These are phyloP conservation scores for Neocatenulostroma microsporum DNA, from an alignment of 2,329 filamentous ascomycete genomes.

Conservation along the genomic window DNA sequence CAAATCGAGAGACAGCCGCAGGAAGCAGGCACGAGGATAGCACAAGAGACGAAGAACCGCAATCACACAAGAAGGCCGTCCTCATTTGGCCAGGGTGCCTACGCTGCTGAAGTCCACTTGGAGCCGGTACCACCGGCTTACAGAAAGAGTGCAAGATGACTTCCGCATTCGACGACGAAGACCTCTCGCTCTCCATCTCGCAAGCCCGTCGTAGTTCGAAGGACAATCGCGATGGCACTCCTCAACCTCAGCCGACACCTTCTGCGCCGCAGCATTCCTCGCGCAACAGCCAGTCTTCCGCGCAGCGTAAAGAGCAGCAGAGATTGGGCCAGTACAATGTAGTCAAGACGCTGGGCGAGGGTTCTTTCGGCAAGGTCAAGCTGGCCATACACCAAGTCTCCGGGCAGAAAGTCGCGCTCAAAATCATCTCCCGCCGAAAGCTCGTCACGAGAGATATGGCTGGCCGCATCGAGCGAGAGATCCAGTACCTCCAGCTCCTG, in stretches of 20 bases:
- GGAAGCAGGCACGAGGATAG: too few species aligned
- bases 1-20: too few species aligned
- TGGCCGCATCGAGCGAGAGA: constrained; percentile 92
- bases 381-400: constrained; percentile 87
- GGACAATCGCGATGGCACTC: constrained; percentile 21
- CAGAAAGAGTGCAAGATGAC: constrained; percentile 32
- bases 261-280: constrained; percentile 18
- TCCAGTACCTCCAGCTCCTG: constrained; percentile 91
- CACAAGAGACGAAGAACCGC: too few species aligned
- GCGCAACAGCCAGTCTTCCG: constrained; percentile 18
- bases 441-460: constrained; percentile 97
- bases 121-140: neutral
- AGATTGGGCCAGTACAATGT: constrained; percentile 89
- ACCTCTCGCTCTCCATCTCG: constrained; percentile 33
- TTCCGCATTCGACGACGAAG: constrained; percentile 34
- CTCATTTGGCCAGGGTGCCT: too few species aligned
- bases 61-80: too few species aligned
- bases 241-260: constrained; percentile 22
- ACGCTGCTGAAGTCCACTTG: constrained; percentile 4
- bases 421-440: constrained; percentile 95
- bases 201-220: constrained; percentile 20
- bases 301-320: constrained; percentile 22
- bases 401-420: constrained; percentile 90
- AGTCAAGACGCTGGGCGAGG: constrained; percentile 84
- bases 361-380: constrained; percentile 98